Percentiles rank a stretch among this genome's conserved stretches.
Conservation (phyloP, 2,329 filamentous ascomycete species). For the Neurospora sp. region DNA sequence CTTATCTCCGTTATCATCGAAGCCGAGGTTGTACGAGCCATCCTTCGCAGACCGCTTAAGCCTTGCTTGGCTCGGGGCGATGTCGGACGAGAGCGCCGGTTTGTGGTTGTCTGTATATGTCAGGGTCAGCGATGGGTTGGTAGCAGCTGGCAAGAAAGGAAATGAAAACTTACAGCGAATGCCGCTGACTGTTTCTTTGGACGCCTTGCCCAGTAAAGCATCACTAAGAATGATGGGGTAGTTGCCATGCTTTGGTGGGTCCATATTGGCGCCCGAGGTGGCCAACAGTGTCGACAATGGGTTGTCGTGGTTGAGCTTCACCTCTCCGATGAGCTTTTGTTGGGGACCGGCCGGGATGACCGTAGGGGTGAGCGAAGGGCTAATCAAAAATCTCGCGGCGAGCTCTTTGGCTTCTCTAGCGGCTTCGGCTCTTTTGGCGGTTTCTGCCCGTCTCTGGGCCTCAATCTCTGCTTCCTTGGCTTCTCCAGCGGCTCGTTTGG, state of each 20-base stretch:
- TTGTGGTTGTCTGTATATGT: constrained; percentile 48
- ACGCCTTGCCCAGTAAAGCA: constrained; percentile 43
- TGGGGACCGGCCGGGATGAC: not conserved
- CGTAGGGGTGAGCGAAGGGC: not conserved
- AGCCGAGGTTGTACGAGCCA: constrained; percentile 45
- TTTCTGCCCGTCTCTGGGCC: not conserved
- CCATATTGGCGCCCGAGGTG: constrained; percentile 26
- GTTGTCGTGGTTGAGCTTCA: not conserved
- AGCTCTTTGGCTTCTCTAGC: not conserved
- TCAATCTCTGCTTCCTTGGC: not conserved
- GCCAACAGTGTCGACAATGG: not conserved
- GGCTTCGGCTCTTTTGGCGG: not conserved
- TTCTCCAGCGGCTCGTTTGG: not conserved
- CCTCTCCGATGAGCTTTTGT: not conserved
- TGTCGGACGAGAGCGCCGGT: constrained; percentile 39
- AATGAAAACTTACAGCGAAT: constrained; percentile 42
- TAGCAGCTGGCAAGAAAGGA: constrained; percentile 1
- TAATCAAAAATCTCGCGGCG: not conserved
- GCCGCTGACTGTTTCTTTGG: constrained; percentile 49
- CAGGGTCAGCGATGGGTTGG: constrained; percentile 10
- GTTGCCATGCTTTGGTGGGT: constrained; percentile 50
- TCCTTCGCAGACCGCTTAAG: constrained; percentile 43
- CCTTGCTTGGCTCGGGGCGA: constrained; percentile 37
- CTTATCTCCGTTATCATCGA: constrained; percentile 42
- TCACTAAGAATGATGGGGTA: constrained; percentile 57